Evolutionary conservation across 148 eudicot species (phyloP), one percentile per base, ranked within the genome.

Genomic region (Vaccinium myrtillus): DNA sequence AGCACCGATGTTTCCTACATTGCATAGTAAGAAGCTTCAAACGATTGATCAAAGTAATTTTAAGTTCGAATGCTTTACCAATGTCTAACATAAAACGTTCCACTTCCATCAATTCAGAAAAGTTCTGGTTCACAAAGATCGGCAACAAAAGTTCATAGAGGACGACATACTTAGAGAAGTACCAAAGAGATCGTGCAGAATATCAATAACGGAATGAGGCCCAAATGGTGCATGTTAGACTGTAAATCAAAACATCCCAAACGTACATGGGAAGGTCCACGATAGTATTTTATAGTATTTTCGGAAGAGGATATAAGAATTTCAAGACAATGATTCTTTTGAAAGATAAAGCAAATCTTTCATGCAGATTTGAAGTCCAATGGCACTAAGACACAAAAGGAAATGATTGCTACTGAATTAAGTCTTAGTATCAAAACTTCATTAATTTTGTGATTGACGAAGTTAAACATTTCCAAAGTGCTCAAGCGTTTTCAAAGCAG

Each of bases 1-100:
- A 94, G 88, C 54, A 89, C 88, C 61, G 99, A 94, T 78, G 94
- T 89, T 78, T 94, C 99, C 99, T 96, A 48, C n/a, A 75, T 61
- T 70, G 75, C 70, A 78, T 43, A 54, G 74, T n/a, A 3, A 79
- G 59, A 25, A 79, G 15, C 50, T 84, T 56, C 65, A 84, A n/a
- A 43, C 8, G 69, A 18, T 53, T 50, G 39, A 54, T 75, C 48
- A 8, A 59, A 53, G 74, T 61, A 32, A 77, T 69, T 48, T 27
- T 6, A 75, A 3, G n/a, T 30, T 23, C 13, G n/a, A 46, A 56
- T 1, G 16, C 6, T 43, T 48, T 21, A 59, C 23, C 9, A 83
- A 23, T 56, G 49, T 25, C 36, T 32, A 32, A 32, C 36, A 32
- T 32, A 32, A 32, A 32, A 32, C 36, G 36, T 32, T 32, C 36